Evolutionary conservation across 495 filamentous ascomycete genomes (phyloP), one percentile per base, ranked within the genome.

Genomic region (Hyaloscypha bicolor): DNA sequence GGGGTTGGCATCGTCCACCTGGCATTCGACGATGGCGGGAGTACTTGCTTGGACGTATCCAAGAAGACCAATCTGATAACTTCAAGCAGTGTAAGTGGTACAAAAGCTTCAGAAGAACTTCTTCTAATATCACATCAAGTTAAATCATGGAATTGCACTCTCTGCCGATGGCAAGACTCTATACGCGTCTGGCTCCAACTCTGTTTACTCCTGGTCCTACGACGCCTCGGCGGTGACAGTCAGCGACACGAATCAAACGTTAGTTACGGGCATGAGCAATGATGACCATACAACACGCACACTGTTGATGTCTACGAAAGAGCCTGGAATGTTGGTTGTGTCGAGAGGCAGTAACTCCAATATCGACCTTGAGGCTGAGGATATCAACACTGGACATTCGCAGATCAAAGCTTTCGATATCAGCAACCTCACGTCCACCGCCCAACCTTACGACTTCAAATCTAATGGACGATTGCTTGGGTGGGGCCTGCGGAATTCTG

Each of bases 401-500:
- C 87, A 90, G 67, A 83, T 93, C 61, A 88, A 86, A 65, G 86
- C 85, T 35, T 92, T 91, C 77, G 82, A 88, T 74, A 64, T 91
- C 21, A 79, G 77, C 21, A 69, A 75, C 8, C 19, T 71, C 4
- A 71, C 69, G 12, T 35, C 57, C 5, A 31, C 31, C 11, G 48
- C 73, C 8, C 62, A 76, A 6, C 55, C 60, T 1, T 82, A 80
- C 55, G 77, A 83, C 53, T 84, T 76, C 52, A 67, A 79, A 14
- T 79, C 73, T 21, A 76, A 83, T 21, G 90, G 90, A n/a, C 66
- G 76, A 55, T 73, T 86, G 4, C 77, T 91, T 8, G 90, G 90
- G 21, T 93, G 88, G 83, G 90, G 90, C 45, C 82, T 93, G 29
- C 82, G 91, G 21, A 92, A 93, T 75, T 84, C 84, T 2, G 90